Percentiles rank a stretch among this genome's conserved stretches.
phyloP scores from a whole-genome alignment of 2,329 filamentous ascomycete genomes.

The Colletotrichum liriopes region DNA sequence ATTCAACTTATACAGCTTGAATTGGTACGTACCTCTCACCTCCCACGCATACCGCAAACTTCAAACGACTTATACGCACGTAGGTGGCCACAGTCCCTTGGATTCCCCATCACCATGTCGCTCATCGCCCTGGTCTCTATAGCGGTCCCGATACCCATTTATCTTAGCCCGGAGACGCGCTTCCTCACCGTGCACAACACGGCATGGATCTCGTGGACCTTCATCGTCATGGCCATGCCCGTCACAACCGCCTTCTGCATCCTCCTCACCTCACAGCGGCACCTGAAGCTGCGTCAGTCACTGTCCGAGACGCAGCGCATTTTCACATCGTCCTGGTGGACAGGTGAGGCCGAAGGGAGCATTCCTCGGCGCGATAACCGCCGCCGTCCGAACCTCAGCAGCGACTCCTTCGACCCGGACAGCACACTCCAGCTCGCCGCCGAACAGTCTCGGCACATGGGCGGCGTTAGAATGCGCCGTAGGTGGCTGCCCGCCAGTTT shows the following conservation, averaged over 20 bases:
- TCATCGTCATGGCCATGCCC: constrained; percentile 79
- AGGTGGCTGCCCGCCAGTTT: constrained; percentile 77
- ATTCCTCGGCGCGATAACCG: constrained; percentile 60
- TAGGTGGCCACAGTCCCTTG: constrained; percentile 74
- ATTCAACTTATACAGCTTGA: constrained; percentile 79
- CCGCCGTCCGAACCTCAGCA: constrained; percentile 55
- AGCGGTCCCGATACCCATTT: constrained; percentile 72
- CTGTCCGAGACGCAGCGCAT: constrained; percentile 78
- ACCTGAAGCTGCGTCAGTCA: constrained; percentile 72
- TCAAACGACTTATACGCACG: constrained; percentile 3
- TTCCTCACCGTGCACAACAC: constrained; percentile 76
- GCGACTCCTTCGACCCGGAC: constrained; percentile 58
- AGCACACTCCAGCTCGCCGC: constrained; percentile 42
- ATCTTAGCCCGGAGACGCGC: constrained; percentile 66
- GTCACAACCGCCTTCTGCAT: constrained; percentile 77
- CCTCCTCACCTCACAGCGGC: constrained; percentile 75
- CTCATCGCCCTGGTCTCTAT: constrained; percentile 74
- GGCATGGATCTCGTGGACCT: constrained; percentile 79
- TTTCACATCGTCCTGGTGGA: constrained; percentile 78
- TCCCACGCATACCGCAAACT: neutral
- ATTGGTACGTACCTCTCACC: constrained; percentile 63
- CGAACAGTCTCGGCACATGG: constrained; percentile 40
- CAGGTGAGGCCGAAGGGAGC: constrained; percentile 67
- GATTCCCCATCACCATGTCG: constrained; percentile 75
- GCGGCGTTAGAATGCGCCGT: constrained; percentile 60